These are phyloP conservation scores for Pyracantha coccinea DNA, from an alignment of 331 rosid genomes.

Conservation along the genomic window DNA sequence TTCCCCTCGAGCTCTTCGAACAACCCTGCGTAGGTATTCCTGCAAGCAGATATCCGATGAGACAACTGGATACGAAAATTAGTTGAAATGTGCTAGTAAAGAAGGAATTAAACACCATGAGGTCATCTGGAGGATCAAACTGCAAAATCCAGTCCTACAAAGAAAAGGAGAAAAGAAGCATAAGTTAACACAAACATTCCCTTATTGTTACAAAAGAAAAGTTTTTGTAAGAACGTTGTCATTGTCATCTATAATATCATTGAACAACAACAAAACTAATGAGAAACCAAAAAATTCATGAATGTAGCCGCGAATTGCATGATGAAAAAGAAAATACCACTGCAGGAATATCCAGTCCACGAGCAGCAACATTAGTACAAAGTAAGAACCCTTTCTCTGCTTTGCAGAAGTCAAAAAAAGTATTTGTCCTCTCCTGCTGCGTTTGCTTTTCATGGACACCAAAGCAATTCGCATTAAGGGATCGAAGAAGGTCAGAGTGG, in stretches of 20 bases:
- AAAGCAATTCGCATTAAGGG: conserved; percentile 49
- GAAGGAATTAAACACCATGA: conserved; percentile 43
- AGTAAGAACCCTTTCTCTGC: conserved; percentile 87
- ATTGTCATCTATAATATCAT: too few species aligned
- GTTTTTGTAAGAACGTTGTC: too few species aligned
- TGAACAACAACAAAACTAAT: too few species aligned
- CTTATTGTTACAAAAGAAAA: not conserved
- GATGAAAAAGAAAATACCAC: conserved; percentile 37
- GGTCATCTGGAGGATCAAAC: conserved; percentile 95
- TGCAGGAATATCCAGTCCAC: conserved; percentile 85
- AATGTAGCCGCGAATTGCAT: too few species aligned
- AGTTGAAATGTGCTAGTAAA: not conserved
- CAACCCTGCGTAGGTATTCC: conserved; percentile 97
- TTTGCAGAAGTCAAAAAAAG: conserved; percentile 68
- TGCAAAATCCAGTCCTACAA: conserved; percentile 97
- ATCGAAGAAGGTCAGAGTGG: conserved; percentile 79
- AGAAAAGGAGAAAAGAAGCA: not conserved
- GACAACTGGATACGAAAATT: not conserved
- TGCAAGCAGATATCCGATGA: conserved; percentile 26
- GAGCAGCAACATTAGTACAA: conserved; percentile 98
- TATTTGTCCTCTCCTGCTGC: conserved; percentile 74
- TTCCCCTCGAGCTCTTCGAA: conserved; percentile 97
- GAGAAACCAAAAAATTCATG: too few species aligned
- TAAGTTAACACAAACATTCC: not conserved
- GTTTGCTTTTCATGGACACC: conserved; percentile 93